Evolutionary conservation across 441 rosid genomes (phyloP), one percentile per base, ranked within the genome.

Genomic region (Eutrema salsugineum): DNA sequence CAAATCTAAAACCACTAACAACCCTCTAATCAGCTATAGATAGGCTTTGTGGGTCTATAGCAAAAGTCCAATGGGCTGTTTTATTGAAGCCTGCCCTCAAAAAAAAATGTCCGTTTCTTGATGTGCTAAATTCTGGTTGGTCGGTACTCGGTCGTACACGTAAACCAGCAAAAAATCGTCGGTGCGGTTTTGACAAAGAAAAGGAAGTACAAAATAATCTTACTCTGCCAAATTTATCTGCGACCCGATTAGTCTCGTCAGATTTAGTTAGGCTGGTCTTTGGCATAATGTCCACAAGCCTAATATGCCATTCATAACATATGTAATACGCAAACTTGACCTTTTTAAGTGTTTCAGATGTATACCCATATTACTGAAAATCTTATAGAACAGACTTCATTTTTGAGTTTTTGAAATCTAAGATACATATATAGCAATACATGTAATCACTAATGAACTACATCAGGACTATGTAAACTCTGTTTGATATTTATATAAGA

Each of bases 211-310:
- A n/a, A 30, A 58, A 42, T 15, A 38, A 73, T 48, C 42, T 63
- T 53, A 53, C 22, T 66, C 67, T 66, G 72, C 72, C 77, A 66
- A 58, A 73, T 59, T 73, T 49, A 48, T 38, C 39, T 28, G 24
- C 57, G 43, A 73, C 28, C 46, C 61, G 54, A 66, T 39, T 30
- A 19, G 38, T 19, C 15, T 32, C 15, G 42, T 59, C 63, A 59
- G 54, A 58, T 32, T 59, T 73, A 39, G 68, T 51, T 59, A 66
- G 72, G 72, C 72, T 50, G 68, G 59, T 73, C 27, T 59, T 73
- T 59, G 66, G 67, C 78, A 32, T 66, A 59, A 58, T 58, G 39
- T 47, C n/a, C 56, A 72, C 56, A 17, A 55, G 47, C 62, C 76
- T 62, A 51, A 62, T 71, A 42, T 62, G 46, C 27, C 43, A 64